A percentile compares a stretch with the other conserved stretches of the same genome.
phyloP scores from a whole-genome alignment of 371 early-diverging fungal species.

The Sporodiniella umbellata region DNA sequence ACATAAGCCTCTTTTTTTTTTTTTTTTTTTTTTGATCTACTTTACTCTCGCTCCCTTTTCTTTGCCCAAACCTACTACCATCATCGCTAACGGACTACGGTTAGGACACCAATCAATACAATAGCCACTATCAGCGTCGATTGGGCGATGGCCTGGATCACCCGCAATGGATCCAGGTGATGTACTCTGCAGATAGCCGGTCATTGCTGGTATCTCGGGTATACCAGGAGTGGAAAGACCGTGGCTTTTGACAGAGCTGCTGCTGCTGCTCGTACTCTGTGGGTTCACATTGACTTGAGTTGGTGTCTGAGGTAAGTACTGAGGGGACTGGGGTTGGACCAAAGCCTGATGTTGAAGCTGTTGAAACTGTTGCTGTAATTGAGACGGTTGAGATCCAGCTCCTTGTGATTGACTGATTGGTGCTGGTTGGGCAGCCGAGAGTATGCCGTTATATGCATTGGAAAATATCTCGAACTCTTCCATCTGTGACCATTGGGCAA shows the following conservation, averaged over 20 bases:
- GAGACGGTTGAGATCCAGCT: conserved; percentile 2
- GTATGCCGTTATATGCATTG: background rate
- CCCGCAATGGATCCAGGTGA: conserved; percentile 24
- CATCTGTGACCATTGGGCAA: conserved; percentile 80
- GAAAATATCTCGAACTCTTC: conserved; percentile 57
- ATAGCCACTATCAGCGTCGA: conserved; percentile 61
- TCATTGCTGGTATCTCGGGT: conserved; percentile 12
- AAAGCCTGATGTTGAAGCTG: conserved; percentile 1
- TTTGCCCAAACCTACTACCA: conserved; percentile 86
- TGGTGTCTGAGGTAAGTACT: background rate
- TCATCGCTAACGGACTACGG: conserved; percentile 72
- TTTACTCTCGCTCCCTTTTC: conserved; percentile 73
- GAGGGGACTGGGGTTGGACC: background rate
- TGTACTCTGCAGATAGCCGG: conserved; percentile 17
- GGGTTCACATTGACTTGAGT: conserved; percentile 26
- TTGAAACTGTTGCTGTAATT: conserved; percentile 1
- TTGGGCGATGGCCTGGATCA: conserved; percentile 22
- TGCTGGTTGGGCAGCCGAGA: background rate
- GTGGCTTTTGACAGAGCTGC: conserved; percentile 33
- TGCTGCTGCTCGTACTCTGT: conserved; percentile 35
- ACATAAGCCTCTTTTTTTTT: no score
- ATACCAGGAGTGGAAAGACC: conserved; percentile 32
- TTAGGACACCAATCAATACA: conserved; percentile 92
- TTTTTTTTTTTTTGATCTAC: background rate
- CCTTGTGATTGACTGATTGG: background rate